Evolutionary conservation across 352 stramenopile genomes (phyloP).

Genomic region (Phytopythium cucurbitacearum): DNA sequence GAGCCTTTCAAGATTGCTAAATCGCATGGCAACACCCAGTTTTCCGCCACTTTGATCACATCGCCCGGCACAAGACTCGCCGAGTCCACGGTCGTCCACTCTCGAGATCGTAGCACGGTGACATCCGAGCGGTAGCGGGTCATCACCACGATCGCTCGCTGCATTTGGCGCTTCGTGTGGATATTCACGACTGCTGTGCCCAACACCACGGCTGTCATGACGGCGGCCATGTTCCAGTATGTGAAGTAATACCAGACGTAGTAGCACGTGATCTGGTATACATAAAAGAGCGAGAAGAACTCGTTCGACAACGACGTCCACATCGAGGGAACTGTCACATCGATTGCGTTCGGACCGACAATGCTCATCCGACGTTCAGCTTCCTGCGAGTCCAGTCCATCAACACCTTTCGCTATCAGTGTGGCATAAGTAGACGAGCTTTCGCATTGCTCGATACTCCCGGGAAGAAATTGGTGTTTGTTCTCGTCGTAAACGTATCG

Average conservation of each 20-base stretch:
- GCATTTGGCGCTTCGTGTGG: conserved; percentile 23
- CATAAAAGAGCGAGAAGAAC: conserved; percentile 26
- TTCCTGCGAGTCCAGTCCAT: not conserved
- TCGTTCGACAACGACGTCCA: conserved; percentile 16
- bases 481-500: conserved; percentile 26
- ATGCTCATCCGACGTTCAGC: conserved; percentile 4
- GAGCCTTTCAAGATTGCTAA: conserved; percentile 37
- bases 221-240: conserved; percentile 26
- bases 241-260: conserved; percentile 42
- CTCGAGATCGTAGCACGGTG: conserved; percentile 28
- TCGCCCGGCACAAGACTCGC: conserved; percentile 33
- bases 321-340: conserved; percentile 23
- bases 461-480: conserved; percentile 16
- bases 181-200: conserved; percentile 24
- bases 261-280: conserved; percentile 38
- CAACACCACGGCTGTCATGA: conserved; percentile 23
- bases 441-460: conserved; percentile 14
- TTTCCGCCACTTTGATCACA: conserved; percentile 29
- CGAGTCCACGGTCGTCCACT: conserved; percentile 24
- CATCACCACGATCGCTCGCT: conserved; percentile 27
- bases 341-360: conserved; percentile 18
- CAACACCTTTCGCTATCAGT: not conserved
- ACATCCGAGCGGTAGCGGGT: conserved; percentile 42
- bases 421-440: conserved; percentile 10
- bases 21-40: conserved; percentile 41